phyloP scores from a whole-genome alignment of 2,329 filamentous ascomycete genomes.

The Periconia sp. region DNA sequence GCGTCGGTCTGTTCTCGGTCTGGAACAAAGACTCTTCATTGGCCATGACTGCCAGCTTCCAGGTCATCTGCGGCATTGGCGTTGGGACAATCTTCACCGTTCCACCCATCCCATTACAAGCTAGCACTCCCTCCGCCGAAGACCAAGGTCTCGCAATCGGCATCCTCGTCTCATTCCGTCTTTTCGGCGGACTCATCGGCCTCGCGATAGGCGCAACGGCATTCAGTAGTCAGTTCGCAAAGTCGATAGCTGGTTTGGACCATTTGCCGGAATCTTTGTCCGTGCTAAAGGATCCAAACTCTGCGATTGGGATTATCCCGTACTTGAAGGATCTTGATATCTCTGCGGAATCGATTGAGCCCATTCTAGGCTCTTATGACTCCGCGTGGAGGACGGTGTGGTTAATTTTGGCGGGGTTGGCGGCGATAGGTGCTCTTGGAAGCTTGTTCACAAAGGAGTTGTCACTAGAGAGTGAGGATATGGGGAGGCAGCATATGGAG shows the following conservation, averaged over 20 bases:
- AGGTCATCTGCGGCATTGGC: background rate
- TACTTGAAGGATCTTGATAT: background rate
- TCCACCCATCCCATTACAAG: constrained; percentile 3
- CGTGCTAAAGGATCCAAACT: constrained; percentile 2
- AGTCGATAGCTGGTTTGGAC: background rate
- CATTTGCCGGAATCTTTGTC: constrained; percentile 6
- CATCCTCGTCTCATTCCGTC: constrained; percentile 38
- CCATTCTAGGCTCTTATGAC: constrained; percentile 4
- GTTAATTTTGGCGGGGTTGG: constrained; percentile 1
- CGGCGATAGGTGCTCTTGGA: background rate
- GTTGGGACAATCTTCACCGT: constrained; percentile 1
- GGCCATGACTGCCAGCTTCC: background rate
- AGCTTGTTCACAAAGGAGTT: constrained; percentile 3
- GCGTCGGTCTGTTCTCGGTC: background rate
- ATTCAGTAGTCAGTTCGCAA: constrained; percentile 26
- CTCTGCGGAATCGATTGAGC: background rate
- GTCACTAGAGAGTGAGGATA: constrained; percentile 9
- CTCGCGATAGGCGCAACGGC: constrained; percentile 41
- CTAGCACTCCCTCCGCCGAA: constrained; percentile 19
- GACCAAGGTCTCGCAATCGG: constrained; percentile 44
- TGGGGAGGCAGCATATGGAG: constrained; percentile 7
- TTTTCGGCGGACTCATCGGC: constrained; percentile 46
- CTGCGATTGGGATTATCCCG: constrained; percentile 16
- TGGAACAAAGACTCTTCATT: background rate
- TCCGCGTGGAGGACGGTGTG: background rate